A percentile compares a stretch with the other conserved stretches of the same genome.
Evolutionary conservation across 116 monocot species (phyloP).

Genomic region (Posidonia oceanica): DNA sequence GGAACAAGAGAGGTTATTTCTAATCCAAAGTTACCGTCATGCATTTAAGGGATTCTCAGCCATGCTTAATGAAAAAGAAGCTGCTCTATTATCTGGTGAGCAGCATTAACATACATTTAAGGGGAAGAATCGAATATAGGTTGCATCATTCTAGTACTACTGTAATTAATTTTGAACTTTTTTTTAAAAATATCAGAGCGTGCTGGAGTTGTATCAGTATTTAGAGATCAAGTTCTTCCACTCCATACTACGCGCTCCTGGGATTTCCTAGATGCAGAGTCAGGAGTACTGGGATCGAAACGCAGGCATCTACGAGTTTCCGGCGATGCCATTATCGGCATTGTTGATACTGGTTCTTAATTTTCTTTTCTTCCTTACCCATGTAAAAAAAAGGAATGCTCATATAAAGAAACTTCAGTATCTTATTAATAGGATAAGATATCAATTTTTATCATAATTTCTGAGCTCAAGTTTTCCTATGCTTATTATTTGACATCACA

Average conservation of each 20-base stretch:
- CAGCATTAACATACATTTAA: too few species aligned
- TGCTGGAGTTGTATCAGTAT: conserved; percentile 69
- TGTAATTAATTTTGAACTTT: background rate
- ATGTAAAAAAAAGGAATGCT: background rate
- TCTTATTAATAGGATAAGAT: too few species aligned
- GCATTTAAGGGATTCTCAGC: conserved; percentile 93
- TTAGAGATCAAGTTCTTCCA: conserved; percentile 56
- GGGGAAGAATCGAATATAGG: background rate
- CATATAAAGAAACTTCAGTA: background rate
- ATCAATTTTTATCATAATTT: too few species aligned
- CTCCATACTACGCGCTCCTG: conserved; percentile 94
- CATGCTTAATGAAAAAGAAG: conserved; percentile 73
- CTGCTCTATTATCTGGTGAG: conserved; percentile 50
- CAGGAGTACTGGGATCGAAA: conserved; percentile 25
- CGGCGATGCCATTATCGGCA: conserved; percentile 65
- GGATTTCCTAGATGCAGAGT: conserved; percentile 75
- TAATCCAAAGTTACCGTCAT: conserved; percentile 66
- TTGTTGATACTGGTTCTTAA: conserved; percentile 72
- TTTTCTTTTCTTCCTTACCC: background rate
- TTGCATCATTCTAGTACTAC: too few species aligned
- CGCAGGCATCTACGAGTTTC: conserved; percentile 24
- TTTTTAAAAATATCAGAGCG: conserved; percentile 23
- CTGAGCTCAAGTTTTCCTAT: background rate
- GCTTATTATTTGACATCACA: conserved; percentile 3
- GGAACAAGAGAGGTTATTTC: conserved; percentile 51